phyloP scores from a whole-genome alignment of 176 grass and related monocot species.

The Avena insularis region DNA sequence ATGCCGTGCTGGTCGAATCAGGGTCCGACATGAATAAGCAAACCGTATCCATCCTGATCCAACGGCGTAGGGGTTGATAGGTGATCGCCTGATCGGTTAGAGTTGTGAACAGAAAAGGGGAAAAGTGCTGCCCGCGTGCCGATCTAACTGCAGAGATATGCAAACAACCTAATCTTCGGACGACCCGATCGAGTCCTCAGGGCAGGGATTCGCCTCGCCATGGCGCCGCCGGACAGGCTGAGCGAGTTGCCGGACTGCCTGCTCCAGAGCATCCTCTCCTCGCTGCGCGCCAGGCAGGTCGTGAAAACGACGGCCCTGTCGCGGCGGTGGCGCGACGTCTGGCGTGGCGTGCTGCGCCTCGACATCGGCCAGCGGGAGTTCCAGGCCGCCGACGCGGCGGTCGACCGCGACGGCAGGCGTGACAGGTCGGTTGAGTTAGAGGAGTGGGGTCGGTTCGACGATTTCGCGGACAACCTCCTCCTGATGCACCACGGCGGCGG shows the following conservation, averaged over 20 bases:
- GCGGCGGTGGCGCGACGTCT: slow-evolving; percentile 19
- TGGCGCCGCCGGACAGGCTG: neutral
- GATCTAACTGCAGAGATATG: too few species aligned
- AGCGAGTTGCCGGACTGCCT: neutral
- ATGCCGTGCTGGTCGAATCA: too few species aligned
- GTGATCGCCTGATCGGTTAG: too few species aligned
- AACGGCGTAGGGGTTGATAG: too few species aligned
- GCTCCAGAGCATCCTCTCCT: neutral
- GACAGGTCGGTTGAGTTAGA: neutral
- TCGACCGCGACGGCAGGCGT: neutral
- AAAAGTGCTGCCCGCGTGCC: too few species aligned
- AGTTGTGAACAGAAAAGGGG: too few species aligned
- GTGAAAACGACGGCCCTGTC: neutral
- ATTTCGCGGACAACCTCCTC: slow-evolving; percentile 2
- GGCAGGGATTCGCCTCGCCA: neutral
- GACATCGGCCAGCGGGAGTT: slow-evolving; percentile 9
- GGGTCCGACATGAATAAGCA: too few species aligned
- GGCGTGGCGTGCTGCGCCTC: neutral
- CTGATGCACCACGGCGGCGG: too few species aligned
- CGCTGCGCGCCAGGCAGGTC: slow-evolving; percentile 9
- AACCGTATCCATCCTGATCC: too few species aligned
- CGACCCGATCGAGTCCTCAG: too few species aligned
- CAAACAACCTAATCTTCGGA: neutral
- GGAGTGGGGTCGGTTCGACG: slow-evolving; percentile 6
- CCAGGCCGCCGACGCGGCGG: neutral